Base-by-base conservation (phyloP, 805 yeast species). In the Ogataea trehaloabstinens region DNA sequence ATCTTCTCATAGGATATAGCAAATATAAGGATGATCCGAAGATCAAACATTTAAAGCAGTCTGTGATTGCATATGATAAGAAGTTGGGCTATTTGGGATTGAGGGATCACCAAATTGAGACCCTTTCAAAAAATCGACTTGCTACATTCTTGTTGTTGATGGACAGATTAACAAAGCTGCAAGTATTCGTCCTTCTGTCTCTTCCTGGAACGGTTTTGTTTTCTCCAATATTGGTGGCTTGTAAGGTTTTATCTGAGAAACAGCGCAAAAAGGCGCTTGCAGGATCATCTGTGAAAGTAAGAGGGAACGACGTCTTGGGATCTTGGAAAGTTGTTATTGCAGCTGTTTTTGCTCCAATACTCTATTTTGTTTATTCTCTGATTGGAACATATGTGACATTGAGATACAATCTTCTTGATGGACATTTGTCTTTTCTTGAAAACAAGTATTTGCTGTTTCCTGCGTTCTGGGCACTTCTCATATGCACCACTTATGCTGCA, bases 271-370 rank as follows among this genome's bases (percentile, higher is more conserved):
- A 75, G 30, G 99, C 98, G 0, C 70, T 91, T 44, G 88, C 87
- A 12, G 76, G 73, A n/a, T 89, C 97, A 0, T 70, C 84, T 1
- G 99, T 91, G 13, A 91, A 91, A 59, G 80, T 91, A 43, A 81
- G 78, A 51, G 99, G 95, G 10, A 83, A 80, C 38, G 99, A 91
- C 59, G 97, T 91, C 10, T 73, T 93, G 37, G 98, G 96, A 0
- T 88, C 98, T 2, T 91, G 99, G 99, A 91, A 91, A 62, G 82
- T 91, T 19, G 67, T 91, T 42, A 85, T 91, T 35, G 85, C 93
- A 12, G 72, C 91, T 73, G 93, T 87, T 12, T 66, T 85, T 33
- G 93, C 97, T 0, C 99, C 99, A 0, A 60, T 85, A 15, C 68
- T 91, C 24, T 91, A 91, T 65, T 76, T 81, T 31, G 64, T 82